These are phyloP conservation scores for Suhomyces yuchorum DNA, from an alignment of 1,139 yeast species.

Conservation along the genomic window DNA sequence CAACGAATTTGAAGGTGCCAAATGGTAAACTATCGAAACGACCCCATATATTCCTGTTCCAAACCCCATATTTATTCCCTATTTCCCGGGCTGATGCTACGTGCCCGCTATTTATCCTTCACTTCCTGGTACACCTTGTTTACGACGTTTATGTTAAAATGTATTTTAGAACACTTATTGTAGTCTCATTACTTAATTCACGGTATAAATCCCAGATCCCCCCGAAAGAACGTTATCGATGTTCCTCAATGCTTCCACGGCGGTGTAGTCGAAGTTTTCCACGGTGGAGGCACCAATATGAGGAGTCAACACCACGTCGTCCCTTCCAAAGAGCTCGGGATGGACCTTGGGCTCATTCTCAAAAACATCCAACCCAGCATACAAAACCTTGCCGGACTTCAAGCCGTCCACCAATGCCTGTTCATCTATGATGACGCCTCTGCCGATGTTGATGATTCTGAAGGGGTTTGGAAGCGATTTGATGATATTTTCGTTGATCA, in stretches of 20 bases:
- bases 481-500: slow-evolving; percentile 20
- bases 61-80: slow-evolving; percentile 7
- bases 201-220: slow-evolving; percentile 29
- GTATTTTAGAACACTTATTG: slow-evolving; percentile 2
- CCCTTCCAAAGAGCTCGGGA: slow-evolving; percentile 24
- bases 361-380: slow-evolving; percentile 30
- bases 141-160: slow-evolving; percentile 13
- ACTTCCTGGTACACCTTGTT: slow-evolving; percentile 9
- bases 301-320: slow-evolving; percentile 29
- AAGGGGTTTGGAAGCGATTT: slow-evolving; percentile 21
- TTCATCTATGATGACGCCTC: slow-evolving; percentile 28
- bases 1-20: slow-evolving; percentile 8
- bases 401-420: slow-evolving; percentile 28
- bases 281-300: slow-evolving; percentile 28
- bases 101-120: slow-evolving; percentile 6
- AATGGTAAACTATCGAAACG: slow-evolving; percentile 6
- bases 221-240: slow-evolving; percentile 42
- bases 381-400: slow-evolving; percentile 26
- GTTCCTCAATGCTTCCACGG: slow-evolving; percentile 37
- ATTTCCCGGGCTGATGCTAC: slow-evolving; percentile 3
- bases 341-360: slow-evolving; percentile 27
- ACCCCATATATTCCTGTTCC: slow-evolving; percentile 2
- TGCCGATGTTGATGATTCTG: slow-evolving; percentile 28
- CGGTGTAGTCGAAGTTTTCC: slow-evolving; percentile 28
- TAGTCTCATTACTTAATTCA: not conserved